A percentile compares a stretch with the other conserved stretches of the same genome.
Evolutionary conservation across 192 early-diverging fungal genomes (phyloP).

Genomic region (Coemansia sp.): DNA sequence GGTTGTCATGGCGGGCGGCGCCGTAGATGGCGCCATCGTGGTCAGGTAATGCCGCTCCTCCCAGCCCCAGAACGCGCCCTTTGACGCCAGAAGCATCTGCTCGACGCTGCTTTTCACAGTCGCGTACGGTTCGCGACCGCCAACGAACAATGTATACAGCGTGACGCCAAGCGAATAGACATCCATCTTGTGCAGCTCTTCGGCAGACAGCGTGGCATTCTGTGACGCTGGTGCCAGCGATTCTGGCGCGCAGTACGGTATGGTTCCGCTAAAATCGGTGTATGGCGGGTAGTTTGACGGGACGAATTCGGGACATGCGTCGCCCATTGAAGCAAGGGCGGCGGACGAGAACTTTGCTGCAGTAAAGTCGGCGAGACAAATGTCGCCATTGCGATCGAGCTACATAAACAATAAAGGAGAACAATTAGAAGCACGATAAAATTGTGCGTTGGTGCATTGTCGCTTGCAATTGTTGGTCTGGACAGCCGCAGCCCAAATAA

Average conservation of each 20-base stretch:
- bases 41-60: slow-evolving; percentile 52
- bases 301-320: slow-evolving; percentile 26
- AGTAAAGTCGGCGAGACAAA: slow-evolving; percentile 56
- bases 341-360: slow-evolving; percentile 42
- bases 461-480: not conserved
- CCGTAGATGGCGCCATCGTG: slow-evolving; percentile 13
- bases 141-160: slow-evolving; percentile 59
- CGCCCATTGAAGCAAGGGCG: slow-evolving; percentile 23
- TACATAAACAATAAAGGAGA: slow-evolving; percentile 9
- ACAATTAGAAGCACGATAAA: slow-evolving; percentile 7
- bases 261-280: slow-evolving; percentile 55
- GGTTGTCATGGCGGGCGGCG: not conserved
- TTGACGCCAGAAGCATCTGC: slow-evolving; percentile 60
- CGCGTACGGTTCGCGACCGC: slow-evolving; percentile 59
- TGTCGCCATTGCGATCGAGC: slow-evolving; percentile 36
- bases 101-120: slow-evolving; percentile 60
- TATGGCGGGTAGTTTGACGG: slow-evolving; percentile 36
- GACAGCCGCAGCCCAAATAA: not conserved
- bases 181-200: slow-evolving; percentile 53
- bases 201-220: not conserved
- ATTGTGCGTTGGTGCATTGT: not conserved
- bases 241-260: slow-evolving; percentile 61
- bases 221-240: slow-evolving; percentile 37
- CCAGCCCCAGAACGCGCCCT: slow-evolving; percentile 66
- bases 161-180: slow-evolving; percentile 61